Base-by-base conservation (phyloP, 148 eudicot species). In the Polygonum maritimum region DNA sequence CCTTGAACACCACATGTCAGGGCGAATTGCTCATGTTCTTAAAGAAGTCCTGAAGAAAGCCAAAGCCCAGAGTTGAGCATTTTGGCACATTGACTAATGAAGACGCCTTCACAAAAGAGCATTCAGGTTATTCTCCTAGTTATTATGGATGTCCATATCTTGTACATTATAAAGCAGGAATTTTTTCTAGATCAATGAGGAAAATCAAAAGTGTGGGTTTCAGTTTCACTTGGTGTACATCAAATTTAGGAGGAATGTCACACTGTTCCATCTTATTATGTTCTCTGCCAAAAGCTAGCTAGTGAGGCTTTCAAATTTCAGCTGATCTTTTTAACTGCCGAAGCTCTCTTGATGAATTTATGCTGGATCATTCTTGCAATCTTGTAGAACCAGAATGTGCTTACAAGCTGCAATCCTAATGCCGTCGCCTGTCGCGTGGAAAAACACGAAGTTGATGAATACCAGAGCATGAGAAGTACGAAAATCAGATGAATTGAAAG, bases 301-400 rank as follows among this genome's bases (percentile, higher is more conserved):
- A 26, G 31, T 26, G 31, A 26, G n/a, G 45, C 44, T 67, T 60
- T 7, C 4, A 5, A 36, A 15, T 3, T 31, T 74, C 48, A 63
- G 36, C 65, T 76, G 52, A 69, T 18, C 71, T 85, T 85, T 54
- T 80, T 82, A 57, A 76, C 18, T 13, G 81, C 21, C 6, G 81
- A 41, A 72, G 75, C 54, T 83, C 92, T 84, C 75, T 77, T 90
- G 18, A 51, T 76, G 21, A 94, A 71, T 71, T 94, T 94, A 81
- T 88, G 82, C 47, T 77, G 83, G 74, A 92, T 85, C 98, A 94
- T 94, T 65, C 85, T 82, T 22, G 81, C 84, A 71, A 94, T 92
- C 84, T 89, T 94, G 90, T 86, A 94, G 83, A 94, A 88, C 98
- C 97, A 94, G 84, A 86, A 94, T 62, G 89, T 86, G 75, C 96